Base-by-base conservation (phyloP, 2,329 filamentous ascomycete genomes). In the Sarocladium kiliense region DNA sequence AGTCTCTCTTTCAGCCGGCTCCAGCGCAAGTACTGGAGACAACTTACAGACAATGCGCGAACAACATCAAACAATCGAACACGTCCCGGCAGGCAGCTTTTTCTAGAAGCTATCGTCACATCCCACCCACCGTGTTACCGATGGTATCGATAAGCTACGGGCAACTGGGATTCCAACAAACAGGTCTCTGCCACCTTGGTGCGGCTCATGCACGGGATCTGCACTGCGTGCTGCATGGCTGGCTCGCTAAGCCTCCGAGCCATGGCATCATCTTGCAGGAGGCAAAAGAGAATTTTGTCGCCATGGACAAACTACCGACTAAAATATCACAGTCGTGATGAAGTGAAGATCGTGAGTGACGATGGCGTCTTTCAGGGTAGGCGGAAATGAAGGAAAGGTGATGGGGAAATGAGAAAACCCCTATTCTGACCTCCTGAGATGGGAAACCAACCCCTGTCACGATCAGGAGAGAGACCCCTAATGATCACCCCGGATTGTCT, bases 221-320 rank as follows among this genome's bases (percentile, higher is more conserved):
- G 41, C 41, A 25, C 4, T 21, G 3, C 21, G 41, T 25, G 9
- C 18, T 21, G 41, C 41, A 44, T 11, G 41, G 41, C 7, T 9
- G 41, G 7, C 3, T 25, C 21, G 21, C 41, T 44, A 21, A 12
- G n/a, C 41, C 18, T 11, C 41, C 7, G 6, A 19, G 30, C 9
- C 27, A 36, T 51, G 47, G 47, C 47, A 51, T 51, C 47, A 51
- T 51, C 47, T 27, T 51, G 47, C 47, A 51, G 47, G 27, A 51
- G 47, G 47, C 47, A 25, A 51, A 36, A 23, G 23, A 49, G 30
- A 44, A 19, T 10, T 6, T 39, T 39, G 36, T 39, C 30, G 30
- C 12, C 12, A 12, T 32, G 12, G 12, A 32, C 7, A 32, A 6
- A 32, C 12, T 12, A 32, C 12, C 30, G 12, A 32, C 30, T 12